Percentiles rank a stretch among this genome's conserved stretches.
phyloP scores from a whole-genome alignment of 805 yeast species.

The Monosporozyma yasuniensis region DNA sequence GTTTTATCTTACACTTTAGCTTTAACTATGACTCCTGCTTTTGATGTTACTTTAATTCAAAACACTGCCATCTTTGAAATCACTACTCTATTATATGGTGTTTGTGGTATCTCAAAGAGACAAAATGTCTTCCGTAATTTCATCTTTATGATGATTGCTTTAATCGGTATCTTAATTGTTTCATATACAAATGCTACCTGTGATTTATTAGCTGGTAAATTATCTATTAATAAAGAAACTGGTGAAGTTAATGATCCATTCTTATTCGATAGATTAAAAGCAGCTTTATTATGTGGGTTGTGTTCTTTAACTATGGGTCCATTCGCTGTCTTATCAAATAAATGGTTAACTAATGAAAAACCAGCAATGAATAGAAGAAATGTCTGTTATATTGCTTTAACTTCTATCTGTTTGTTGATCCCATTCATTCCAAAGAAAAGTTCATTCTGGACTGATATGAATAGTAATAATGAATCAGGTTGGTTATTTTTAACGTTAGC shows the following conservation, averaged over 20 bases:
- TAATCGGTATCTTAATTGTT: conserved; percentile 23
- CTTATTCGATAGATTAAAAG: conserved; percentile 29
- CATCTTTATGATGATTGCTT: conserved; percentile 21
- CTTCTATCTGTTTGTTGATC: conserved; percentile 15
- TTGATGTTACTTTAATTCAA: conserved; percentile 27
- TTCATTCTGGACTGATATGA: not conserved
- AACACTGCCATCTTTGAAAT: conserved; percentile 28
- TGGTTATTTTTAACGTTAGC: conserved; percentile 15
- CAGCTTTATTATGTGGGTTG: conserved; percentile 27
- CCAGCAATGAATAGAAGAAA: conserved; percentile 4
- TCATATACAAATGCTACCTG: conserved; percentile 29
- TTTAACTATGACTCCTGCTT: conserved; percentile 24
- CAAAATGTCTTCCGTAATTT: conserved; percentile 22
- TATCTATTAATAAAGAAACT: conserved; percentile 26
- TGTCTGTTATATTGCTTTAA: conserved; percentile 14
- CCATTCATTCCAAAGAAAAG: conserved; percentile 16
- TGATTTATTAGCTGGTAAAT: conserved; percentile 27
- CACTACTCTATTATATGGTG: conserved; percentile 25
- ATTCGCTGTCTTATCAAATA: conserved; percentile 24
- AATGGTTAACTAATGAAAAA: conserved; percentile 17
- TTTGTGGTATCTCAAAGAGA: conserved; percentile 21
- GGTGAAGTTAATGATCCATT: conserved; percentile 31
- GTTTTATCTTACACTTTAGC: conserved; percentile 19
- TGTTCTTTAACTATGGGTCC: conserved; percentile 28
- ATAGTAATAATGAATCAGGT: conserved; percentile 6